phyloP scores from a whole-genome alignment of 2,329 filamentous ascomycete genomes.

The Fusarium kyushuense region DNA sequence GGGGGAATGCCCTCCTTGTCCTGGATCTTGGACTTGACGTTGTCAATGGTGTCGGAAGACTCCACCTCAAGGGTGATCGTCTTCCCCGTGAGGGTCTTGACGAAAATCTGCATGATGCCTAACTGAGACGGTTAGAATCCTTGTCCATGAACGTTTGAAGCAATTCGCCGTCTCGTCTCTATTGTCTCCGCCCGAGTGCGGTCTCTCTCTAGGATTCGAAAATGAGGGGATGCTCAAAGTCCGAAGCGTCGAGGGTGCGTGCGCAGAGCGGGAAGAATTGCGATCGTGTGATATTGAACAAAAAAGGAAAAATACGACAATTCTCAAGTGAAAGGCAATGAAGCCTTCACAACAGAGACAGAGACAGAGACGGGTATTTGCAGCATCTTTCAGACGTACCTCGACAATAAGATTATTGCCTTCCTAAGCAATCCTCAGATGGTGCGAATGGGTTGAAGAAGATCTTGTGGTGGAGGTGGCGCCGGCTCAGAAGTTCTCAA shows the following conservation, averaged over 20 bases:
- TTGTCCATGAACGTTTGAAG: constrained; percentile 18
- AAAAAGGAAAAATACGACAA: constrained; percentile 14
- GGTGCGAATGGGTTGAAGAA: constrained; percentile 55
- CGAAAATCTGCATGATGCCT: constrained; percentile 83
- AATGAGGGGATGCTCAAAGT: constrained; percentile 23
- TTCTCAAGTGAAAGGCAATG: constrained; percentile 51
- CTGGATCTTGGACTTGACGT: constrained; percentile 99
- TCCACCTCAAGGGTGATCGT: constrained; percentile 99
- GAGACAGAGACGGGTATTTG: constrained; percentile 47
- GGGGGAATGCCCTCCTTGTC: constrained; percentile 99
- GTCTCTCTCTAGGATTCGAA: constrained; percentile 24
- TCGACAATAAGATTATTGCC: constrained; percentile 71
- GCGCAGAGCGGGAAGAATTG: constrained; percentile 25
- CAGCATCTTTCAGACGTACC: constrained; percentile 70
- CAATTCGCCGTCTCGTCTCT: constrained; percentile 12
- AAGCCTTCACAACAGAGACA: constrained; percentile 48
- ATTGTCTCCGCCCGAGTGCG: constrained; percentile 12
- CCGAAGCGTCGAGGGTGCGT: constrained; percentile 27
- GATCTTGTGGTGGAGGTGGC: constrained; percentile 48
- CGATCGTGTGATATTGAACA: constrained; percentile 13
- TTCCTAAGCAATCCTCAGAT: constrained; percentile 73
- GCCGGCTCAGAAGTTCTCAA: constrained; percentile 48
- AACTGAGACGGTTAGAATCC: constrained; percentile 58
- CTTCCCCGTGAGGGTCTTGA: constrained; percentile 96
- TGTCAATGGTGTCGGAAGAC: constrained; percentile 99